phyloP scores from a whole-genome alignment of 1,284 basidiomycete species.

The Takashimella koratensis region DNA sequence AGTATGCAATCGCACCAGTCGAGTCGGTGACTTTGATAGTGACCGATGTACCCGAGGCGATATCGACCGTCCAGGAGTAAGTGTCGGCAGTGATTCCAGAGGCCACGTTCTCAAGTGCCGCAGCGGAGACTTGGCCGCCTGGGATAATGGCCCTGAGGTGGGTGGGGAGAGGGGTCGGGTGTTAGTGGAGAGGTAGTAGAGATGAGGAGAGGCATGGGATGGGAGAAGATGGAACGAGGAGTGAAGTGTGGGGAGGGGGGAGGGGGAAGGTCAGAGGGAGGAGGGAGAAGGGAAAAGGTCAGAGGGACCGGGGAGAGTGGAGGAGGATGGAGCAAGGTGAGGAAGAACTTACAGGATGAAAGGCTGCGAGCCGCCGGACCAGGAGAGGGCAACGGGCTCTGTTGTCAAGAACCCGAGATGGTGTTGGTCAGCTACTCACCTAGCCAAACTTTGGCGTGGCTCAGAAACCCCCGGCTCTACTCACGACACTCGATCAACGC shows the following conservation, averaged over 20 bases:
- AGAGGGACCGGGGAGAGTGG: slow-evolving; percentile 55
- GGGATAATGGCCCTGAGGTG: slow-evolving; percentile 56
- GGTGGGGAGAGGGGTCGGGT: background rate
- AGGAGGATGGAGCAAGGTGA: background rate
- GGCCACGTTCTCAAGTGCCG: slow-evolving; percentile 54
- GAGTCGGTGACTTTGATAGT: slow-evolving; percentile 37
- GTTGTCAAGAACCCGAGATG: too few species aligned
- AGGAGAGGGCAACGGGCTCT: slow-evolving; percentile 51
- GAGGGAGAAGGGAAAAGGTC: slow-evolving; percentile 52
- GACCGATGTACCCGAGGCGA: slow-evolving; percentile 52
- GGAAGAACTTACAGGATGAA: slow-evolving; percentile 56
- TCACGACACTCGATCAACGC: slow-evolving; percentile 53
- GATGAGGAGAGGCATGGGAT: background rate
- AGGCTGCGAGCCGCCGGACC: slow-evolving; percentile 58
- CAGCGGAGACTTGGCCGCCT: slow-evolving; percentile 61
- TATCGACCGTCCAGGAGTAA: slow-evolving; percentile 63
- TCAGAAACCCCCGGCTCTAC: too few species aligned
- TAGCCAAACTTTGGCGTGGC: too few species aligned
- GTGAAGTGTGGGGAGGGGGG: background rate
- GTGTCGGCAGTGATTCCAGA: slow-evolving; percentile 38
- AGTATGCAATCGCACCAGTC: slow-evolving; percentile 57
- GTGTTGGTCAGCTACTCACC: slow-evolving; percentile 2
- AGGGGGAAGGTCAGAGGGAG: background rate
- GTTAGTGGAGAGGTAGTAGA: background rate
- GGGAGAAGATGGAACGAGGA: background rate